Evolutionary conservation across 352 stramenopile genomes (phyloP), one percentile per base, ranked within the genome.

Genomic region (Ophiocytium majus): DNA sequence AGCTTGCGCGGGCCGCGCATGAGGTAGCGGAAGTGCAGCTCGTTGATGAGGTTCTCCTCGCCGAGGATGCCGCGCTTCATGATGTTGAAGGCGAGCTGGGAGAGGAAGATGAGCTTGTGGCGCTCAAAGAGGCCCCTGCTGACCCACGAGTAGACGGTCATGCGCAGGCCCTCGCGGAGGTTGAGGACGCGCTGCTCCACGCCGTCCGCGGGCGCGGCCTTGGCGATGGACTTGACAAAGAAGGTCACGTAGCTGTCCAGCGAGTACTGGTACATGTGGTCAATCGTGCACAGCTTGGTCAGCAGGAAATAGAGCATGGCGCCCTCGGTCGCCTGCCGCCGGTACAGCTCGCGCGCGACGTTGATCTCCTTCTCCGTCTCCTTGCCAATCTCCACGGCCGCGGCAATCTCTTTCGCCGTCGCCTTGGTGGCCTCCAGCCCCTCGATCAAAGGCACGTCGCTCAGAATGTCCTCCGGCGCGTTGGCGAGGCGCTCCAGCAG

Each of bases 221-320:
- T 95, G 28, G 93, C 91, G 79, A 99, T 98, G 5, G 95, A 95
- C 85, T 98, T 98, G 89, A 97, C 95, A 89, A 98, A 98, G 90
- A 98, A 98, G 23, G 94, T 97, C 64, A 98, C 94, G 90, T 98
- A 98, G 71, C 93, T 96, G 87, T 98, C 96, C 33, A 99, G 91
- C 81, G 94, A 98, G 90, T 98, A 98, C 90, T 97, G 95, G 89
- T 98, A 98, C 96, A 98, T 98, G 92, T 98, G 95, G 87, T 98
- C 94, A 85, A 98, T 98, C 19, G 82, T 75, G 63, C 85, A 97
- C 19, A 98, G 92, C 79, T 96, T 97, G 14, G 96, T 98, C 33
- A 98, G 92, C 66, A 98, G 89, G 90, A 98, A 98, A 91, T 98
- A 98, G 63, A 98, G 93, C 96, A 98, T 98, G 1, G 96, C 95